These are phyloP conservation scores for Sclerotinia subarctica DNA, from an alignment of 2,329 filamentous ascomycete genomes.

Conservation along the genomic window DNA sequence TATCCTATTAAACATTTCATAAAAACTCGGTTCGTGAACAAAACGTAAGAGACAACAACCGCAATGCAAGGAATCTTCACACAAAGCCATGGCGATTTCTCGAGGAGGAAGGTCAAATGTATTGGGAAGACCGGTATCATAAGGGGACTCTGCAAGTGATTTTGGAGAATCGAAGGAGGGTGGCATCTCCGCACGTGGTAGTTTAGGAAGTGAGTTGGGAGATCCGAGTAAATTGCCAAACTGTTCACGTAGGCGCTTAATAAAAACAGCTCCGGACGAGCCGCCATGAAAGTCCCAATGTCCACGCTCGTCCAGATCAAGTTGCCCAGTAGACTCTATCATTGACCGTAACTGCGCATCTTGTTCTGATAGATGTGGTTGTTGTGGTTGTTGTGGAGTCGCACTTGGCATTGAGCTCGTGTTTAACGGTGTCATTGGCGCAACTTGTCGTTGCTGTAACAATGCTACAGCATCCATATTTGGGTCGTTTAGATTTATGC, in stretches of 20 bases:
- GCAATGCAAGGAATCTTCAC: constrained; percentile 54
- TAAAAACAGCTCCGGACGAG: constrained; percentile 87
- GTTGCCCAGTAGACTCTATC: constrained; percentile 86
- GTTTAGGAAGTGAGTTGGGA: constrained; percentile 54
- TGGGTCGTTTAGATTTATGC: constrained; percentile 74
- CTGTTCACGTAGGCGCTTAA: constrained; percentile 82
- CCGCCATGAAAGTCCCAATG: constrained; percentile 95
- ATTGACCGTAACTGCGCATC: constrained; percentile 85
- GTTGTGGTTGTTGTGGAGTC: constrained; percentile 18
- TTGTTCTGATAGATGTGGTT: constrained; percentile 43
- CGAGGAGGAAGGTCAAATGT: constrained; percentile 66
- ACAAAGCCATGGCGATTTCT: constrained; percentile 52
- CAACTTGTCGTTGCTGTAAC: constrained; percentile 51
- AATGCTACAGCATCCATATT: constrained; percentile 71
- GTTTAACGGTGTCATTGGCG: constrained; percentile 38
- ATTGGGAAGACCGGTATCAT: constrained; percentile 35
- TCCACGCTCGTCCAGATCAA: constrained; percentile 87
- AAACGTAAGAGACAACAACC: constrained; percentile 63
- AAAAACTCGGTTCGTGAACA: constrained; percentile 79
- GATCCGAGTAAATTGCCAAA: constrained; percentile 73
- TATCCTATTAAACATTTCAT: constrained; percentile 69
- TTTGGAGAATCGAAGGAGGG: constrained; percentile 35
- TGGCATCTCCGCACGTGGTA: constrained; percentile 41
- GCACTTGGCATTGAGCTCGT: not conserved
- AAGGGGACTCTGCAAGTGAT: constrained; percentile 35